Percentiles rank a stretch among this genome's conserved stretches.
Evolutionary conservation across 2,329 filamentous ascomycete genomes (phyloP).

Genomic region (Delphinella strobiligena): DNA sequence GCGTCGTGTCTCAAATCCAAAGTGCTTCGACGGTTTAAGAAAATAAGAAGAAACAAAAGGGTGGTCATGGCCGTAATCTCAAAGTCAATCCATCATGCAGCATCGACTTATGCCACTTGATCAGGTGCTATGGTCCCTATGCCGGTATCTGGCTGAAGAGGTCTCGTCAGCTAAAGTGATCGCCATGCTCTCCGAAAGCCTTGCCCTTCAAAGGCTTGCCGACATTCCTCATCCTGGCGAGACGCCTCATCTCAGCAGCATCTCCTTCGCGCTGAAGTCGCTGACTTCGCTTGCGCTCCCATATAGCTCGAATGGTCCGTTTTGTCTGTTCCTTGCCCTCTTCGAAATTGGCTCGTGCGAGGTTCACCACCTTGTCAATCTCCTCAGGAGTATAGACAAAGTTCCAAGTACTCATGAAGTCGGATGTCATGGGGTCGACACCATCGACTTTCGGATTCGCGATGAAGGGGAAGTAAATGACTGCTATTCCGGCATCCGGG

Average conservation of each 20-base stretch:
- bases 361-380: slow-evolving; percentile 68
- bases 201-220: slow-evolving; percentile 44
- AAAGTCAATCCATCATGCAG: no score
- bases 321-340: slow-evolving; percentile 71
- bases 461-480: slow-evolving; percentile 84
- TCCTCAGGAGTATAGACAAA: slow-evolving; percentile 90
- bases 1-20: no score
- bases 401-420: slow-evolving; percentile 95
- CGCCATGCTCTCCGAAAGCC: slow-evolving; percentile 43
- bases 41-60: no score
- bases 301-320: slow-evolving; percentile 72
- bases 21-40: no score
- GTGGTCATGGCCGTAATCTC: no score
- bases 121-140: no score
- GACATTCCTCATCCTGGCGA: slow-evolving; percentile 29
- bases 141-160: no score
- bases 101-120: no score
- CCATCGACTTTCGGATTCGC: slow-evolving; percentile 67
- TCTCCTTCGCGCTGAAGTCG: slow-evolving; percentile 42
- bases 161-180: slow-evolving; percentile 59
- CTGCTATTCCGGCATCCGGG: slow-evolving; percentile 71
- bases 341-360: slow-evolving; percentile 77
- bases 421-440: slow-evolving; percentile 70
- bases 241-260: slow-evolving; percentile 24
- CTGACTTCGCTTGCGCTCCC: slow-evolving; percentile 72